These are phyloP conservation scores for Leccinum aurantiacum DNA, from an alignment of 768 basidiomycete genomes.

Conservation along the genomic window DNA sequence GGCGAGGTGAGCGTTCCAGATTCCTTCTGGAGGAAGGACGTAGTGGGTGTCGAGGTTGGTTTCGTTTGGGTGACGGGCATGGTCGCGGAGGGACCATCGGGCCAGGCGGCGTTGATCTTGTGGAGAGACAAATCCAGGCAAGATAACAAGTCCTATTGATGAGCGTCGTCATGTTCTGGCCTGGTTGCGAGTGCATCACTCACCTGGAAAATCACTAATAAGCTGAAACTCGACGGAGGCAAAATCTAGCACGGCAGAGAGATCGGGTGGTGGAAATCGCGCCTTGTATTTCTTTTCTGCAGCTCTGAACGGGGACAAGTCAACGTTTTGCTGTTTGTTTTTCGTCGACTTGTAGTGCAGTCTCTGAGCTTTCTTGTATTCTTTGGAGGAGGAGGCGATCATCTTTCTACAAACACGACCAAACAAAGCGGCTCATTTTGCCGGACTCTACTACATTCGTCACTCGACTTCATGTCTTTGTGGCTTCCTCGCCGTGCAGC, in stretches of 20 bases:
- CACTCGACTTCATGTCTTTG: slow-evolving; percentile 56
- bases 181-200: slow-evolving; percentile 14
- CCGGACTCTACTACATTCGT: slow-evolving; percentile 1
- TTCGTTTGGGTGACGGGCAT: slow-evolving; percentile 78
- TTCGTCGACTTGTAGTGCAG: slow-evolving; percentile 61
- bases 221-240: slow-evolving; percentile 36
- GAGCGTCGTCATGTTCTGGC: not conserved
- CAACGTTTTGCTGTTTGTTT: slow-evolving; percentile 49
- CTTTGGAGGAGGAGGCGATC: slow-evolving; percentile 25
- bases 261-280: slow-evolving; percentile 74
- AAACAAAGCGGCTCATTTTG: slow-evolving; percentile 19
- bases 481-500: slow-evolving; percentile 60
- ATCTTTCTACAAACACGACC: slow-evolving; percentile 31
- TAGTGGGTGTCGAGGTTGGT: slow-evolving; percentile 93
- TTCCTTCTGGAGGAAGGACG: slow-evolving; percentile 63
- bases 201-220: slow-evolving; percentile 38
- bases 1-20: slow-evolving; percentile 69
- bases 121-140: slow-evolving; percentile 70
- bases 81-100: slow-evolving; percentile 69
- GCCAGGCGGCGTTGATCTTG: slow-evolving; percentile 68
- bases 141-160: slow-evolving; percentile 73
- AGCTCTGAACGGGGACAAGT: slow-evolving; percentile 74
- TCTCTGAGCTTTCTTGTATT: slow-evolving; percentile 45
- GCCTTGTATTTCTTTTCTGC: slow-evolving; percentile 83
- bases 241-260: slow-evolving; percentile 68